A percentile compares a stretch with the other conserved stretches of the same genome.
phyloP scores from a whole-genome alignment of 1,284 basidiomycete species.

The Chalciporus sp. region DNA sequence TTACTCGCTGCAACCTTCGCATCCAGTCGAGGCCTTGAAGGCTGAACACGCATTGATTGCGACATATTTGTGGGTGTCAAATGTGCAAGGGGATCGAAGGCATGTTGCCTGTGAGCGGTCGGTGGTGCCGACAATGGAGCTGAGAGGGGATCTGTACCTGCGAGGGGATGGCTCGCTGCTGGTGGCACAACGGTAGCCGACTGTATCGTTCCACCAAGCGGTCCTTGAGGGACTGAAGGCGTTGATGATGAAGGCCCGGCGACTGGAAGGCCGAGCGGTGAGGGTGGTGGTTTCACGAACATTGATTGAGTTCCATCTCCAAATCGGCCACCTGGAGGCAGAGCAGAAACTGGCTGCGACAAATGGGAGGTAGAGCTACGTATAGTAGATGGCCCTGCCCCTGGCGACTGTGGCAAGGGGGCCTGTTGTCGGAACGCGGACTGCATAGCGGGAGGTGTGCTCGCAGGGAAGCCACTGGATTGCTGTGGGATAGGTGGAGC shows the following conservation, averaged over 20 bases:
- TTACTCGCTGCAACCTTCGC: constrained; percentile 85
- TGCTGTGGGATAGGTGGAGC: constrained; percentile 26
- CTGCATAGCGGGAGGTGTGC: constrained; percentile 21
- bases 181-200: constrained; percentile 7
- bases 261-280: constrained; percentile 37
- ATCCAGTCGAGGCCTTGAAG: constrained; percentile 70
- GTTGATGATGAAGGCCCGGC: constrained; percentile 35
- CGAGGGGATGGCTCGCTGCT: constrained; percentile 20
- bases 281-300: constrained; percentile 55
- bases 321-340: constrained; percentile 64
- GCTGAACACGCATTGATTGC: constrained; percentile 65
- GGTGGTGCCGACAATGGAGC: constrained; percentile 17
- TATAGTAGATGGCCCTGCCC: constrained; percentile 42
- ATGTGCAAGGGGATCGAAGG: constrained; percentile 66
- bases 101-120: constrained; percentile 27
- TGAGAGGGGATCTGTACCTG: constrained; percentile 20
- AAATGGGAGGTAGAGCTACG: constrained; percentile 18
- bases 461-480: constrained; percentile 21
- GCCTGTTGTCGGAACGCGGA: constrained; percentile 26
- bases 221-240: constrained; percentile 33
- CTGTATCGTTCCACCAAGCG: constrained; percentile 25
- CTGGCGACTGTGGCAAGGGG: constrained; percentile 47
- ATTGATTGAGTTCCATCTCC: constrained; percentile 76
- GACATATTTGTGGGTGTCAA: constrained; percentile 61
- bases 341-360: constrained; percentile 35